Conservation (phyloP, 2,329 filamentous ascomycete genomes). For the Calonectria multiphialidica region DNA sequence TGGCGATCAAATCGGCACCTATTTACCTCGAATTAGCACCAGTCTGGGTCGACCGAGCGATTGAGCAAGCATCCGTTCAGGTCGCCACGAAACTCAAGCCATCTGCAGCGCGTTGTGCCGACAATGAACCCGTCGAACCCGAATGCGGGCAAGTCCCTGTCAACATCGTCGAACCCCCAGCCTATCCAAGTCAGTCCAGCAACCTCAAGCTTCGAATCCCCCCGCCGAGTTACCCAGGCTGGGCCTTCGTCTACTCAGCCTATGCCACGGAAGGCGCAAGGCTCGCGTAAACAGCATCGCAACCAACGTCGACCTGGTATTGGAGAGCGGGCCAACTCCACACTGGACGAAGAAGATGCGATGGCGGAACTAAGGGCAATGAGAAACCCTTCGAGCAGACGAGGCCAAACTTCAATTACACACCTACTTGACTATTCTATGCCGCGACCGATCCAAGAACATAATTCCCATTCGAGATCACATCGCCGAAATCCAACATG, state of each 20-base stretch:
- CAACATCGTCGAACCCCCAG: constrained; percentile 55
- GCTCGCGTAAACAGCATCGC: constrained; percentile 84
- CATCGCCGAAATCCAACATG: constrained; percentile 81
- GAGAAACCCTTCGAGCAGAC: constrained; percentile 73
- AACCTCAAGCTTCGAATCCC: constrained; percentile 62
- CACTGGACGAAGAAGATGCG: constrained; percentile 82
- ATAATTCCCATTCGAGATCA: constrained; percentile 64
- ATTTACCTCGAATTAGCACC: neutral
- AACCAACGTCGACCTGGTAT: constrained; percentile 77
- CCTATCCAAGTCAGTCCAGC: constrained; percentile 56
- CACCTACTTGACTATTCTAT: constrained; percentile 94
- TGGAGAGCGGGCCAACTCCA: constrained; percentile 49
- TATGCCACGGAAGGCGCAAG: constrained; percentile 80
- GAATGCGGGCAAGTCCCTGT: constrained; percentile 64
- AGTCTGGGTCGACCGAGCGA: constrained; percentile 17
- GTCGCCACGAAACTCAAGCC: constrained; percentile 2
- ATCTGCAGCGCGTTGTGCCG: constrained; percentile 3
- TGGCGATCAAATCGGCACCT: neutral
- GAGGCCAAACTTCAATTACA: constrained; percentile 96
- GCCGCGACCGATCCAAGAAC: constrained; percentile 76
- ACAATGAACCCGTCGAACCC: constrained; percentile 51
- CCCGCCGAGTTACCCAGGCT: constrained; percentile 60
- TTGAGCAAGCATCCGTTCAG: constrained; percentile 22
- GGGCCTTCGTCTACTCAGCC: constrained; percentile 46
- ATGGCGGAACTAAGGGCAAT: constrained; percentile 81